Conservation (phyloP, 805 yeast genomes). For the Myxozyma udenii region DNA sequence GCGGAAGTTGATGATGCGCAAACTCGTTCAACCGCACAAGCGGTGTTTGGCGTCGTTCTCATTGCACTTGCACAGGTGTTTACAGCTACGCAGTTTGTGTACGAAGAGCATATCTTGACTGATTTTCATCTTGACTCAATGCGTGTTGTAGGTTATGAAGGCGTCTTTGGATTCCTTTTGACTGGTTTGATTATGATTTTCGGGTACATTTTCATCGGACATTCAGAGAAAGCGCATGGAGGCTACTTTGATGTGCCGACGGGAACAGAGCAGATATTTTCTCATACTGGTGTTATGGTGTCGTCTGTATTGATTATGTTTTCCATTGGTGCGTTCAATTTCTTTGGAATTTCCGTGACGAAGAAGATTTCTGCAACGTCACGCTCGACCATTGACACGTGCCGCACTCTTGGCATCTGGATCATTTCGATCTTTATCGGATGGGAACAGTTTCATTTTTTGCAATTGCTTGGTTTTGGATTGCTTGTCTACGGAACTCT, state of each 20-base stretch:
- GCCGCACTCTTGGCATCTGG: conserved; percentile 76
- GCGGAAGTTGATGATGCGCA: background rate
- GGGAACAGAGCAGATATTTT: conserved; percentile 50
- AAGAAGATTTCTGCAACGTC: conserved; percentile 67
- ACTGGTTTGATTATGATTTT: conserved; percentile 45
- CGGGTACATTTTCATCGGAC: conserved; percentile 39
- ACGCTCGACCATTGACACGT: conserved; percentile 73
- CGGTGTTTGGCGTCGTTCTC: conserved; percentile 54
- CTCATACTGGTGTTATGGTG: conserved; percentile 43
- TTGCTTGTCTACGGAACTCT: conserved; percentile 68
- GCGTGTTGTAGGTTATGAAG: conserved; percentile 70
- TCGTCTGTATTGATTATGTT: conserved; percentile 65
- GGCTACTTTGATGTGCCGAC: conserved; percentile 57
- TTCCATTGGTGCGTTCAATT: conserved; percentile 69
- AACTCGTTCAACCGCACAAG: conserved; percentile 19
- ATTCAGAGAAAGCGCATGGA: conserved; percentile 38
- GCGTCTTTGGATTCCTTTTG: conserved; percentile 57
- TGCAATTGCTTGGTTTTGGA: conserved; percentile 63
- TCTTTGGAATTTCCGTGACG: conserved; percentile 69
- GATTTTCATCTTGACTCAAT: conserved; percentile 57
- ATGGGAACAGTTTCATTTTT: conserved; percentile 66
- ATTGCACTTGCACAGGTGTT: conserved; percentile 62
- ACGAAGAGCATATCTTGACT: conserved; percentile 65
- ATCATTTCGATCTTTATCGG: conserved; percentile 62
- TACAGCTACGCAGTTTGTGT: conserved; percentile 73